Conservation (phyloP, 805 yeast species). For the Ogataea glucozyma region DNA sequence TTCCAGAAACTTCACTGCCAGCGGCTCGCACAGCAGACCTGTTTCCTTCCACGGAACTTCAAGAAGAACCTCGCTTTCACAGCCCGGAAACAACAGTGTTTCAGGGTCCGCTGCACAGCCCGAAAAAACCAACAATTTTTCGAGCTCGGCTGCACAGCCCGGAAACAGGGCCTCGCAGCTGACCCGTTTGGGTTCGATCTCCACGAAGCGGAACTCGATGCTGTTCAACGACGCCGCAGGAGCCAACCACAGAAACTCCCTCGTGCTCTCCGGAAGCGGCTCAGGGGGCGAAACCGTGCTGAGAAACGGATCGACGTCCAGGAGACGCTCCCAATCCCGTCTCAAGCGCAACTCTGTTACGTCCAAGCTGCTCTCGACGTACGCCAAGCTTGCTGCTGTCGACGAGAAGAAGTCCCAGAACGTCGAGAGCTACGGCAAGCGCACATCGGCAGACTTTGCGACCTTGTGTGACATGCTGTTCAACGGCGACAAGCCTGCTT, state of each 20-base stretch:
- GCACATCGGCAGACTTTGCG: conserved; percentile 79
- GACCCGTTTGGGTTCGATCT: conserved; percentile 12
- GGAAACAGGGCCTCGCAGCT: neutral
- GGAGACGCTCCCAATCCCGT: conserved; percentile 25
- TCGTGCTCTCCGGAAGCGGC: conserved; percentile 19
- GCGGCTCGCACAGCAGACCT: conserved; percentile 48
- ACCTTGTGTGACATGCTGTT: conserved; percentile 74
- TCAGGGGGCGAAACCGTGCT: conserved; percentile 7
- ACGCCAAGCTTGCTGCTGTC: conserved; percentile 61
- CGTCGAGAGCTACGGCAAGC: conserved; percentile 68
- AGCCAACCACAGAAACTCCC: conserved; percentile 25
- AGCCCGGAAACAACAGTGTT: too few species aligned
- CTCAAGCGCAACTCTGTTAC: conserved; percentile 71
- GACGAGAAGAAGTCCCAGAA: conserved; percentile 65
- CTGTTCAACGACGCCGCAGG: conserved; percentile 24
- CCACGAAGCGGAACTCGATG: conserved; percentile 39
- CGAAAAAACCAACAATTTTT: too few species aligned
- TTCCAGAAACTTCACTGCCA: conserved; percentile 41
- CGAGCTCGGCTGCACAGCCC: too few species aligned
- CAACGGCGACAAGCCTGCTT: conserved; percentile 56
- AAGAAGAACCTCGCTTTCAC: too few species aligned
- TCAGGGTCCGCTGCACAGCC: too few species aligned
- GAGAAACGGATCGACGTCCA: conserved; percentile 16
- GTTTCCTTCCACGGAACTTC: conserved; percentile 51
- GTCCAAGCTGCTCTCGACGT: conserved; percentile 66